Evolutionary conservation across 345 rosid species (phyloP), one percentile per base, ranked within the genome.

Genomic region (Acer saccharum): DNA sequence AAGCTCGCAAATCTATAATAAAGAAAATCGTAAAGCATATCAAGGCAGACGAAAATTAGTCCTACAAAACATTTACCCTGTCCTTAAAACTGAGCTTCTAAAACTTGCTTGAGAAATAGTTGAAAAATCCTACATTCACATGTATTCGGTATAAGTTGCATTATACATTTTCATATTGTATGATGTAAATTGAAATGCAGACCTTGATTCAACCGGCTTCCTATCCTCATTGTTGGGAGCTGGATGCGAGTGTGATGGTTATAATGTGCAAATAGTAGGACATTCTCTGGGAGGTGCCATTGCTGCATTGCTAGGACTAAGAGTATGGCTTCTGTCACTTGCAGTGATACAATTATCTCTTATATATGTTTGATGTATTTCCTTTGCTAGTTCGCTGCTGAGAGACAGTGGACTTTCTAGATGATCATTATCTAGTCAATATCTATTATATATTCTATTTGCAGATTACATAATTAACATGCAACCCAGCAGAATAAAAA

Each of bases 281-380:
- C 99, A 95, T 74, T 95, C 99, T 61, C 83, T 95, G 13, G 96
- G 99, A 85, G 99, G 97, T 83, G 93, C 99, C 32, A 92, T 95
- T 71, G 92, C 97, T 82, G 82, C 96, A 50, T 65, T 95, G 84
- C 87, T 95, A 46, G 99, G 98, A 82, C 27, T 95, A 57, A 90
- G 92, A 80, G 97, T 93, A 93, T 72, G 92, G 43, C 65, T 70
- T 80, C 52, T 63, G 44, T 78, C n/a, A 8, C 78, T 77, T 25
- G 20, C 48, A 55, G 10, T 66, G 7, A 67, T 71, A 50, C 65
- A 29, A 62, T 84, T 63, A 25, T 54, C 32, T 69, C 25, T 68
- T 16, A 62, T 80, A 10, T 66, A 65, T 66, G 43, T 20, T 6
- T 69, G 43, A 64, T 21, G 10, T 61, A 16, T 70, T 46, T 27